Conservation (phyloP, 1,284 basidiomycete species). For the Leccinum fallax region DNA sequence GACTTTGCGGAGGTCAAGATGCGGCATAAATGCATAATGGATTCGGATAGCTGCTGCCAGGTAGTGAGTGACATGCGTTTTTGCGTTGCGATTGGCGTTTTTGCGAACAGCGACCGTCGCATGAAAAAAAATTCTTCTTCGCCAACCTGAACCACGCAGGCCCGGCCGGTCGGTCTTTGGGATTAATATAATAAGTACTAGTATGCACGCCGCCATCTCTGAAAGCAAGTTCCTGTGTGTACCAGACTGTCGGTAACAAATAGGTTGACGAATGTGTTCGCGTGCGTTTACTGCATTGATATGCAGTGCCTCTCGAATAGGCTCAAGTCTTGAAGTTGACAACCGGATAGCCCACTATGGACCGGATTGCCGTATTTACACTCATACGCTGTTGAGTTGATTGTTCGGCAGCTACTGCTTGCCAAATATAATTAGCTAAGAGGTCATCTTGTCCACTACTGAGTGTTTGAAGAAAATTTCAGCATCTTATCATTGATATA, state of each 20-base stretch:
- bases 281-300: not conserved
- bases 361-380: not conserved
- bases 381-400: not conserved
- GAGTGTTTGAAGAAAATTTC: not conserved
- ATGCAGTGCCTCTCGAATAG: conserved; percentile 3
- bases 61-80: not conserved
- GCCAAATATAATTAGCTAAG: not conserved
- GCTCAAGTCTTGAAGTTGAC: conserved; percentile 1
- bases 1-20: not conserved
- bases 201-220: not conserved
- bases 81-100: not conserved
- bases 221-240: conserved; percentile 1
- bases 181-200: not conserved
- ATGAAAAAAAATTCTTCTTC: not conserved
- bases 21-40: conserved; percentile 5
- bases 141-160: not conserved
- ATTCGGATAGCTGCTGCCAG: conserved; percentile 4
- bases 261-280: conserved; percentile 5
- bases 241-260: conserved; percentile 20
- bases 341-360: conserved; percentile 8
- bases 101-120: not conserved
- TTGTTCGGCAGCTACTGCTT: not conserved
- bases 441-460: not conserved
- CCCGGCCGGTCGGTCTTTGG: not conserved
- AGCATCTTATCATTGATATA: not conserved